Base-by-base conservation (phyloP, 306 rosid species). In the Mimosa pudica region DNA sequence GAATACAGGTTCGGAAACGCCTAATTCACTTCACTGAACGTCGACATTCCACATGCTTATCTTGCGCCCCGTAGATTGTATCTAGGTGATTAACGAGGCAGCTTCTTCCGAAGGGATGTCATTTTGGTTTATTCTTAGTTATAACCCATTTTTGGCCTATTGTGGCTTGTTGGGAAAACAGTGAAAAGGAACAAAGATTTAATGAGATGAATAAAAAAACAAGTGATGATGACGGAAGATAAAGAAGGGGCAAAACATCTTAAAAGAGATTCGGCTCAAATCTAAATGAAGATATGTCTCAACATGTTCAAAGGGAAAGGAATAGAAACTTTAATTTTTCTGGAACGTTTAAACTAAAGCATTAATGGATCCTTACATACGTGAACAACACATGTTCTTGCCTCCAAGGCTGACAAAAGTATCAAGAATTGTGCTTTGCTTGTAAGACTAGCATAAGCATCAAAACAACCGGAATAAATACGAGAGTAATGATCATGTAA, bases 381-480 rank as follows among this genome's bases (percentile, higher is more conserved):
- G 8, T 10, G 67, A 61, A 12, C 7, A 35, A 33, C 74, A 46
- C n/a, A n/a, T 38, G 42, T 73, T 73, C 80, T 77, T 84, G 73
- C 69, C 70, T 84, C 77, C 38, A 33, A 8, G 44, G 5, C 6
- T 24, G 20, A 77, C 41, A 72, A 4, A 84, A 18, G 62, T 57
- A 77, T 66, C 44, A 54, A 48, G 13, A 46, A 7, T n/a, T 66
- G 45, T 64, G 72, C 84, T 66, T 80, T 84, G 63, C 84, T 80
- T 84, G 48, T 0, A 58, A 70, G 1, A 48, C 24, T 0, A 5
- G 16, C 5, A 36, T 41, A 80, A 71, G 84, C 77, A 84, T 80
- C 71, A 18, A 58, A 47, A 60, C 8, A 32, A 32, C 10, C 3
- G 18, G 35, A 49, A 84, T 84, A 84, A 75, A 84, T 66, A 80